Base-by-base conservation (phyloP, 208 protist species). In the Leishmania arabica region DNA sequence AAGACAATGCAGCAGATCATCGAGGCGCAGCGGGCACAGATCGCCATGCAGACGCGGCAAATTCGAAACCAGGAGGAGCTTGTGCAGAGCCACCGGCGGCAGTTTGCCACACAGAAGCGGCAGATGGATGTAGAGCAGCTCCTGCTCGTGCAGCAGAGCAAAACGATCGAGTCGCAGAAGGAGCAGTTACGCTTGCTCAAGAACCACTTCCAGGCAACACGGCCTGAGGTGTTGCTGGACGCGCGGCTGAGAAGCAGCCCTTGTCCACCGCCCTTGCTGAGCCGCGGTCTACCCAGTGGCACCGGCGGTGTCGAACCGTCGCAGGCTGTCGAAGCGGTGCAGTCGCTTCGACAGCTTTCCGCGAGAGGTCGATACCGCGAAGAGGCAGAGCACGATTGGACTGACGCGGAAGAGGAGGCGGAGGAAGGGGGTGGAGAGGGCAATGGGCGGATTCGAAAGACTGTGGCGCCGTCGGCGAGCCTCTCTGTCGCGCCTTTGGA, bases 1-100 rank as follows among this genome's bases (percentile, higher is more conserved):
- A 74, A 84, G 24, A 95, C 92, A 27, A 93, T 97, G 92, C 89
- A 95, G 75, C 91, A 97, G 80, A 95, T 97, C 73, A 93, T 96
- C 70, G 88, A 92, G 51, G 89, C 94, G 15, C 94, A 95, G 84
- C 84, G 90, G 53, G 54, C 90, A 37, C 90, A 95, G 83, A 95
- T 97, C 27, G 84, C 91, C 45, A 91, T 97, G 58, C 91, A 96
- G 78, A 88, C 90, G 69, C 84, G 90, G 53, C 84, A 95, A 42
- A 80, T 95, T 27, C 81, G 78, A 64, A 91, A 96, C 74, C 92
- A 96, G 72, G 90, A 88, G 65, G 86, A 93, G 37, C 92, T 91
- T 3, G 95, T 97, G 77, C 80, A 90, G 73, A 88, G 86, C 45
- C 92, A 95, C 73, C 86, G 88, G 19, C 89, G 93, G 58, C 91